Percentiles rank a stretch among this genome's conserved stretches.
Conservation (phyloP, 768 basidiomycete species). For the Phaeolepiota aurea region DNA sequence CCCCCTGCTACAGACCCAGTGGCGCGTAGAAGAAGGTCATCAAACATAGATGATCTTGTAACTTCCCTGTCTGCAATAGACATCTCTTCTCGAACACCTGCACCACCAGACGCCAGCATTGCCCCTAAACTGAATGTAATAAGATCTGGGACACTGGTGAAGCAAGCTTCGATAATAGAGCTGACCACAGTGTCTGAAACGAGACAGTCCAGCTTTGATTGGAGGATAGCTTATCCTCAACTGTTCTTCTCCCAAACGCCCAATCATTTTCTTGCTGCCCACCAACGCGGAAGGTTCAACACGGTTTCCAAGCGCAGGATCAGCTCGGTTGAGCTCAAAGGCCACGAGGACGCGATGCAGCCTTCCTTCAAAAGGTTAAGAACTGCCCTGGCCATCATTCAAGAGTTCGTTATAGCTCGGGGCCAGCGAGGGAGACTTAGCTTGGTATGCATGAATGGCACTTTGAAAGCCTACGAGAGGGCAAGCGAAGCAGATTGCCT, state of each 20-base stretch:
- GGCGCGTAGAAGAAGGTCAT: slow-evolving; percentile 13
- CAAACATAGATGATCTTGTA: slow-evolving; percentile 26
- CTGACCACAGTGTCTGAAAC: slow-evolving; percentile 32
- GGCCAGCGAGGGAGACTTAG: slow-evolving; percentile 46
- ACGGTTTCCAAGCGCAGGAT: slow-evolving; percentile 40
- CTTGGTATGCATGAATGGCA: slow-evolving; percentile 40
- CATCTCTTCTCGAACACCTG: slow-evolving; percentile 13
- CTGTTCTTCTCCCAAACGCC: slow-evolving; percentile 63
- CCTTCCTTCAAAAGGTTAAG: slow-evolving; percentile 27
- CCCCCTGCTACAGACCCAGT: slow-evolving; percentile 14
- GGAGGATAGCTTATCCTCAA: slow-evolving; percentile 58
- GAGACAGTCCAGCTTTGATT: slow-evolving; percentile 29
- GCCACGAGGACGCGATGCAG: slow-evolving; percentile 21
- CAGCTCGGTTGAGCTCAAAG: slow-evolving; percentile 24
- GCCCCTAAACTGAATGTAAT: slow-evolving; percentile 14
- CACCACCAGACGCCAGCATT: slow-evolving; percentile 10
- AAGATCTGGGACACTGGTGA: slow-evolving; percentile 25
- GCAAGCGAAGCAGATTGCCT: slow-evolving; percentile 31
- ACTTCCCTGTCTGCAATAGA: slow-evolving; percentile 22
- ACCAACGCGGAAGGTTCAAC: slow-evolving; percentile 45
- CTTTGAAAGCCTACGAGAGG: slow-evolving; percentile 43
- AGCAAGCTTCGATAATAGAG: slow-evolving; percentile 35
- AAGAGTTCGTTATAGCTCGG: slow-evolving; percentile 38
- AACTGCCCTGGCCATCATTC: slow-evolving; percentile 33
- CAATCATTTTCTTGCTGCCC: slow-evolving; percentile 51